Conservation (phyloP, 371 early-diverging fungal species). For the Zancudomyces culisetae region DNA sequence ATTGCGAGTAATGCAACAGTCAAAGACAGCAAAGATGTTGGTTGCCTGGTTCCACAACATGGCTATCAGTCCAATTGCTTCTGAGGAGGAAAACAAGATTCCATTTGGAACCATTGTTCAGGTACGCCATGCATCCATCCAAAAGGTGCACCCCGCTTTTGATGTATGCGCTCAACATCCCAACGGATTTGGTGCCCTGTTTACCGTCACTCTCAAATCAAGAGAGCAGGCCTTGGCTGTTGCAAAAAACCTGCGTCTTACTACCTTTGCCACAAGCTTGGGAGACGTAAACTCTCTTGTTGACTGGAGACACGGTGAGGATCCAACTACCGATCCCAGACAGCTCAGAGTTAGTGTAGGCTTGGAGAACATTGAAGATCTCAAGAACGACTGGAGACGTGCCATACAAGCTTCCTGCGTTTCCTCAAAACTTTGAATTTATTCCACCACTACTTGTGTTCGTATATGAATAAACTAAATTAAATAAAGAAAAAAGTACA, state of each 20-base stretch:
- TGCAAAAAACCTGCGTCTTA: slow-evolving; percentile 17
- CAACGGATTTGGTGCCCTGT: slow-evolving; percentile 18
- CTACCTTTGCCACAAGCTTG: slow-evolving; percentile 32
- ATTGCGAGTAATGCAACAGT: slow-evolving; percentile 75
- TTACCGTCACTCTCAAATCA: slow-evolving; percentile 11
- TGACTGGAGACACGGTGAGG: slow-evolving; percentile 33
- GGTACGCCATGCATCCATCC: slow-evolving; percentile 15
- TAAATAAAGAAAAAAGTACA: no score
- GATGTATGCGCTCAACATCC: slow-evolving; percentile 14
- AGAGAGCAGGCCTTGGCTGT: slow-evolving; percentile 19
- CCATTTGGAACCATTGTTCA: slow-evolving; percentile 6
- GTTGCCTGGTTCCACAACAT: slow-evolving; percentile 13
- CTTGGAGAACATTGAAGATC: slow-evolving; percentile 36
- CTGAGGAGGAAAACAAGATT: slow-evolving; percentile 7
- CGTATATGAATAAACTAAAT: no score
- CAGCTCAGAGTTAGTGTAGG: slow-evolving; percentile 41
- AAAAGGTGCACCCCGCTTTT: slow-evolving; percentile 4
- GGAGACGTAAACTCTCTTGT: slow-evolving; percentile 43
- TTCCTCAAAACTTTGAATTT: no score
- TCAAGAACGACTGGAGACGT: slow-evolving; percentile 31
- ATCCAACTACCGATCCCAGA: slow-evolving; percentile 23
- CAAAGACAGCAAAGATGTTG: slow-evolving; percentile 46
- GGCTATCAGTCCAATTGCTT: slow-evolving; percentile 7
- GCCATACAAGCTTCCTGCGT: slow-evolving; percentile 11
- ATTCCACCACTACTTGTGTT: no score